Evolutionary conservation across 2,329 filamentous ascomycete species (phyloP), one percentile per base, ranked within the genome.

Genomic region (Grosmannia clavigera): DNA sequence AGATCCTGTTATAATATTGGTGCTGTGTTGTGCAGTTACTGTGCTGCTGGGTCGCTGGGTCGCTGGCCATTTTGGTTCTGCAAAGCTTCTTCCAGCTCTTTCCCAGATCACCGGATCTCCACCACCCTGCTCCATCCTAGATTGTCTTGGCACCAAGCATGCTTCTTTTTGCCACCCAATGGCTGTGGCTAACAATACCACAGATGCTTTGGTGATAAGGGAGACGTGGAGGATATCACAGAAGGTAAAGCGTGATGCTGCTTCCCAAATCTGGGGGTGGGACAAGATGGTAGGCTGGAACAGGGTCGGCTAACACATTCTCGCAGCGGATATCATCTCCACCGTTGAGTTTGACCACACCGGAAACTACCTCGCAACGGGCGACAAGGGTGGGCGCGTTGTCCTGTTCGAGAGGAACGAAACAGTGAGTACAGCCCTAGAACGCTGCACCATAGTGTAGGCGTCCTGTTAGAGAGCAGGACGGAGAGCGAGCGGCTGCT

Each of bases 161-260:
- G 27, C 35, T 11, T 11, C 3, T 25, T 16, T 27, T 25, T 12
- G 11, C 10, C 22, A 3, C 5, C 19, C 43, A 46, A 46, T 46
- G 43, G 43, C 3, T 19, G 16, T 43, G 9, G 19, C 58, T 59
- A 51, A 59, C 33, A 38, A 5, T 10, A 10, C 16, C 62, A 60
- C 70, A 97, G 92, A 80, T 97, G 94, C 80, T 99, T 99, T 77
- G 94, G 94, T 75, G 94, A 99, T 79, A 99, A 99, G 78, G 94
- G 94, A 68, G 94, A 99, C 78, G 92, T 99, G 67, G 94, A 97
- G 76, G 92, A 96, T 74, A 96, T 96, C 74, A 96, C 92, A 76
- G 92, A 96, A 86, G 89, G 90, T 92, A 79, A 69, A 75, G 46
- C 27, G 65, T 64, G 50, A 59, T 56, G 29, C 50, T 55, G 31